Evolutionary conservation across 192 early-diverging fungal species (phyloP).

Genomic region (Coemansia sp.): DNA sequence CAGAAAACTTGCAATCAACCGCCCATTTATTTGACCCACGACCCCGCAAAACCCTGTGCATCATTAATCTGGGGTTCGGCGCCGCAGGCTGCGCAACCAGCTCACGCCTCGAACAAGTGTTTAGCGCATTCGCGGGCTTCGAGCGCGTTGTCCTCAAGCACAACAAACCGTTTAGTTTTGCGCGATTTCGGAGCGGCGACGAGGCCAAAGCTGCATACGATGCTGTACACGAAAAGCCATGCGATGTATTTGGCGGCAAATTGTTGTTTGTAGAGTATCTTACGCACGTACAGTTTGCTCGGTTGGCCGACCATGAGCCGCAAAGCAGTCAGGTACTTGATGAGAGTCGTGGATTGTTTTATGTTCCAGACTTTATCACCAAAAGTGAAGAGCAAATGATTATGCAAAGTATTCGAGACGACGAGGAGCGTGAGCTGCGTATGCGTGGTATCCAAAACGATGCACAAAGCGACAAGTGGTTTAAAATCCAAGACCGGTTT

Average conservation of each 20-base stretch:
- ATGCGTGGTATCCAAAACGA: background rate
- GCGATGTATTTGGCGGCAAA: conserved; percentile 22
- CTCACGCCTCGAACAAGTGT: conserved; percentile 32
- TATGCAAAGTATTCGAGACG: conserved; percentile 15
- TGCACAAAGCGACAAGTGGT: conserved; percentile 34
- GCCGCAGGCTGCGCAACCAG: conserved; percentile 27
- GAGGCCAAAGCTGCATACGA: conserved; percentile 26
- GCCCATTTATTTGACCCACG: conserved; percentile 8
- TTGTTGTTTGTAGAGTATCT: conserved; percentile 44
- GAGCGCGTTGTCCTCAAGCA: conserved; percentile 33
- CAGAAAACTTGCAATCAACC: conserved; percentile 1
- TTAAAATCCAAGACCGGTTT: conserved; percentile 40
- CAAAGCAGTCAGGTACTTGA: conserved; percentile 6
- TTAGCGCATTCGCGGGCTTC: conserved; percentile 27
- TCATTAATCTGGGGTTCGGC: conserved; percentile 33
- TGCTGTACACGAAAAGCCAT: conserved; percentile 23
- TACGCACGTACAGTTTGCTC: conserved; percentile 13
- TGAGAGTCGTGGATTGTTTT: conserved; percentile 19
- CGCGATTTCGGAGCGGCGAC: conserved; percentile 19
- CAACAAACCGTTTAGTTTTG: conserved; percentile 53
- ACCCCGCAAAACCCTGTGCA: conserved; percentile 27
- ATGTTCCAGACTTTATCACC: conserved; percentile 45
- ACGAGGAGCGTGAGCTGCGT: conserved; percentile 6
- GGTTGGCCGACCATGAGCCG: conserved; percentile 2
- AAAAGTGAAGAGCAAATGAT: conserved; percentile 38